A percentile compares a stretch with the other conserved stretches of the same genome.
Evolutionary conservation across 306 rosid species (phyloP).

Genomic region (Begonia fuchsioides): DNA sequence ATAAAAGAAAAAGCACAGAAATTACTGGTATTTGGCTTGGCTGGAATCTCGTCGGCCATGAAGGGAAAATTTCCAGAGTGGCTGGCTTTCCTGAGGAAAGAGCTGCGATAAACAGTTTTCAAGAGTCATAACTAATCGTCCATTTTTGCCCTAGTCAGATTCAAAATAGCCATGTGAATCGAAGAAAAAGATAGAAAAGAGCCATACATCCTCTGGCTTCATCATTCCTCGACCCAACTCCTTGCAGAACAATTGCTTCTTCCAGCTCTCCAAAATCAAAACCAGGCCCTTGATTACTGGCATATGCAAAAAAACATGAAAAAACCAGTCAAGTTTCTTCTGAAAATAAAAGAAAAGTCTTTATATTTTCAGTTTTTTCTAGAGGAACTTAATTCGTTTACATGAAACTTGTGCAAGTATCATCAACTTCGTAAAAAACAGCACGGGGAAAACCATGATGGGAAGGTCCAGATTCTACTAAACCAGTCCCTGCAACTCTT

Average conservation of each 20-base stretch:
- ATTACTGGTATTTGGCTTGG: slow-evolving; percentile 42
- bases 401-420: slow-evolving; percentile 44
- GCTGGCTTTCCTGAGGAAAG: slow-evolving; percentile 69
- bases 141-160: slow-evolving; percentile 43
- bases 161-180: slow-evolving; percentile 13
- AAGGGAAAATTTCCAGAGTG: slow-evolving; percentile 98
- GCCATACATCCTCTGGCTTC: slow-evolving; percentile 61
- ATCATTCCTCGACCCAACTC: slow-evolving; percentile 54
- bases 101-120: slow-evolving; percentile 62
- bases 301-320: slow-evolving; percentile 7
- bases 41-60: slow-evolving; percentile 93
- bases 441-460: slow-evolving; percentile 21
- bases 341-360: neutral
- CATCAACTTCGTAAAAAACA: slow-evolving; percentile 48
- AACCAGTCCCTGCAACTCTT: neutral
- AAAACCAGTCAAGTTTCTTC: slow-evolving; percentile 3
- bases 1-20: neutral
- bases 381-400: slow-evolving; percentile 14
- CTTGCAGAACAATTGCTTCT: slow-evolving; percentile 79
- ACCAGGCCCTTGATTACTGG: slow-evolving; percentile 53
- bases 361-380: neutral
- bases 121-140: slow-evolving; percentile 16
- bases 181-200: slow-evolving; percentile 6
- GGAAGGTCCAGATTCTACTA: neutral
- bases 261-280: slow-evolving; percentile 92